phyloP scores from a whole-genome alignment of 352 stramenopile genomes.

The Phytopythium mirpurense region DNA sequence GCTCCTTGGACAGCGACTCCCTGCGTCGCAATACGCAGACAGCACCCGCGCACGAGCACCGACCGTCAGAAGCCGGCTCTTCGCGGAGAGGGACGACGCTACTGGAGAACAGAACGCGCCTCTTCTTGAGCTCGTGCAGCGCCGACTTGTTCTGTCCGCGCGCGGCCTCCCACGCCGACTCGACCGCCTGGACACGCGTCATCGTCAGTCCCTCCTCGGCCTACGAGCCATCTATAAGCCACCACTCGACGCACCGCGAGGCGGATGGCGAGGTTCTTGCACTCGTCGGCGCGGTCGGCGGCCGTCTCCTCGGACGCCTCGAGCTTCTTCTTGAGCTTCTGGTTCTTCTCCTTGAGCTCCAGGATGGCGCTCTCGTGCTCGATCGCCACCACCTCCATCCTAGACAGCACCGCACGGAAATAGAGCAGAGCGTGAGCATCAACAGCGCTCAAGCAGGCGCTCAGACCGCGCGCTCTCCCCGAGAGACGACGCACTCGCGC shows the following conservation, averaged over 20 bases:
- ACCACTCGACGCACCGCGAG: slow-evolving; percentile 34
- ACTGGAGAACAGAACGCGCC: no score
- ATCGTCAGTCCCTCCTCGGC: no score
- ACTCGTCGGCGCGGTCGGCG: slow-evolving; percentile 57
- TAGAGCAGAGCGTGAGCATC: no score
- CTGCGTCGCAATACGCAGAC: slow-evolving; percentile 10
- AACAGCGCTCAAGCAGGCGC: no score
- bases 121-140: slow-evolving; percentile 79
- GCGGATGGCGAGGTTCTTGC: slow-evolving; percentile 56
- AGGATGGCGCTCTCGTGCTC: slow-evolving; percentile 71
- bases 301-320: slow-evolving; percentile 37
- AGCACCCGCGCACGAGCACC: background rate
- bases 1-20: slow-evolving; percentile 58
- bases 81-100: no score
- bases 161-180: slow-evolving; percentile 72
- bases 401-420: slow-evolving; percentile 6
- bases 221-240: no score
- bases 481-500: slow-evolving; percentile 47
- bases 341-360: slow-evolving; percentile 69
- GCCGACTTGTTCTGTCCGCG: slow-evolving; percentile 76
- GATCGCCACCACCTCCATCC: slow-evolving; percentile 63
- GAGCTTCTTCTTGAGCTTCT: slow-evolving; percentile 68
- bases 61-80: background rate
- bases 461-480: no score
- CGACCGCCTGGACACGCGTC: slow-evolving; percentile 38